Base-by-base conservation (phyloP, 163 green algal genomes). In the Chloromonas sp. region DNA sequence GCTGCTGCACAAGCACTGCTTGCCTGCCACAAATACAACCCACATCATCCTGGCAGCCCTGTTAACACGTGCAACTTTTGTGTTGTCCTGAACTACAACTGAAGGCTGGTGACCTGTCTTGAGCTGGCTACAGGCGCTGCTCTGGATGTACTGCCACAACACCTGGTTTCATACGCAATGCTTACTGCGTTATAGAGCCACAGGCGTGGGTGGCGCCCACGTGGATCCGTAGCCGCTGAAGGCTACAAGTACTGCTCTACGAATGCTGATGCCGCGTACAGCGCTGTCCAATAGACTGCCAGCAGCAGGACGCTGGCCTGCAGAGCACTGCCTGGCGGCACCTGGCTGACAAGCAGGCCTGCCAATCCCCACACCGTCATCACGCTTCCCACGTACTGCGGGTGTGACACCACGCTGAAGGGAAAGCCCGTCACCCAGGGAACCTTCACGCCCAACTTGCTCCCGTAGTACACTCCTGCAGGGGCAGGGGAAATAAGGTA, bases 391-490 rank as follows among this genome's bases (percentile, higher is more conserved):
- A 97, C 89, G 82, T 98, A 98, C 85, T 98, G 95, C 3, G 94
- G 94, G 84, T 97, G 94, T 0, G 78, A 80, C n/a, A 95, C 88
- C 1, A 93, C 82, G 78, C 93, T 94, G 88, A 98, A 98, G 2
- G 95, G 95, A 85, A 95, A 98, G 58, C 92, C 94, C 2, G 84
- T 84, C 8, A 92, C 88, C 95, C 95, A 98, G 2, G 82, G 82
- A 1, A 97, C 88, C 70, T 84, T 90, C 70, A 91, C 85, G 61
- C 94, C 94, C 76, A 96, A 85, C 81, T 95, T 95, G 87, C 92
- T 91, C 36, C 95, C 95, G 84, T 98, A 98, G 86, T 98, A 98
- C 0, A 98, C 95, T 0, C 95, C 95, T 36, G 36, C 36, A 36
- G 36, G 36, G 36, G 36, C 36, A 36, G 36, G 36, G 36, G 36